Evolutionary conservation across 1,139 yeast genomes (phyloP).

Genomic region (Blastobotrys illinoisensis): DNA sequence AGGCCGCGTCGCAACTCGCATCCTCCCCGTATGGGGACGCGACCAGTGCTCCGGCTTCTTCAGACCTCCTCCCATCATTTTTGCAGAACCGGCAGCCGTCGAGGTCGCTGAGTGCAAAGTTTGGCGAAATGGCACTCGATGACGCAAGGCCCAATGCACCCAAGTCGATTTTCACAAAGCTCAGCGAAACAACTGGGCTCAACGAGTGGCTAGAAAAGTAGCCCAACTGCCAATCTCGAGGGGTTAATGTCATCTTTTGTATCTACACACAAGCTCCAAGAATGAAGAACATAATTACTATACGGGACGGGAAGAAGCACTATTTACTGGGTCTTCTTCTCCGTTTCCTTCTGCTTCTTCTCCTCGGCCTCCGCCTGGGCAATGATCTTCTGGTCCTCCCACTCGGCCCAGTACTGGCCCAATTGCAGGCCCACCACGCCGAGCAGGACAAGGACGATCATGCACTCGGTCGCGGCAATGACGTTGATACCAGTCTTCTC

Average conservation of each 20-base stretch:
- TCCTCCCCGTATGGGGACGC: not conserved
- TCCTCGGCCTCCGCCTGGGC: constrained; percentile 29
- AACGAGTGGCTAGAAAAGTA: not conserved
- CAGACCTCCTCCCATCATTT: not conserved
- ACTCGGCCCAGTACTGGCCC: constrained; percentile 85
- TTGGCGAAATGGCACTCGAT: not conserved
- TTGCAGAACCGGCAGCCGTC: not conserved
- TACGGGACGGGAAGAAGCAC: not conserved
- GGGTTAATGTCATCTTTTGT: not conserved
- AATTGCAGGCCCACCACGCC: constrained; percentile 82
- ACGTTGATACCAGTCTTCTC: constrained; percentile 82
- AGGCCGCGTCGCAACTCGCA: too few species aligned
- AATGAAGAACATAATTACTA: not conserved
- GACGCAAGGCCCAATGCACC: not conserved
- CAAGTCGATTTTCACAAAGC: constrained; percentile 1
- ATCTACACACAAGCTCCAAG: not conserved
- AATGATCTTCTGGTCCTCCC: constrained; percentile 50
- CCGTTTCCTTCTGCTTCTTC: constrained; percentile 11
- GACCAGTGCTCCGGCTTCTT: not conserved
- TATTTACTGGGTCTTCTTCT: constrained; percentile 13
- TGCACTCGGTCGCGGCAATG: constrained; percentile 82
- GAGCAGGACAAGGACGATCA: constrained; percentile 61
- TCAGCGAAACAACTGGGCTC: constrained; percentile 8
- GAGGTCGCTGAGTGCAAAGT: not conserved
- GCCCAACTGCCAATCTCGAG: too few species aligned